phyloP scores from a whole-genome alignment of 2,329 filamentous ascomycete genomes.

The Zasmidium citrigriseum region DNA sequence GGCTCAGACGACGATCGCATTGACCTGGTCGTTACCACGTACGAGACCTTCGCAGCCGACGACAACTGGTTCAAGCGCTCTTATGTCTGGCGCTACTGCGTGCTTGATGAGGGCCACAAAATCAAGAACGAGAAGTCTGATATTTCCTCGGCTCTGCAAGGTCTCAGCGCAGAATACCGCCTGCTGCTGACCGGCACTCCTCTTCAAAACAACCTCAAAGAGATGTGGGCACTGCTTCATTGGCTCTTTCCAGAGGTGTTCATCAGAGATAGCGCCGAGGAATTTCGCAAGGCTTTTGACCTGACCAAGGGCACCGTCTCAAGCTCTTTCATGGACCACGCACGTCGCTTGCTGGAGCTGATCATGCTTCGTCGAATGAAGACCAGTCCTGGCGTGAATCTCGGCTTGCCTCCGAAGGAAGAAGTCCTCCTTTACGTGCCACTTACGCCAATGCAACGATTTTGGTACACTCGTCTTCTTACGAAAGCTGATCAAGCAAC shows the following conservation, averaged over 20 bases:
- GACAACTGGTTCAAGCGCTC: conserved; percentile 52
- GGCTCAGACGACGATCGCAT: conserved; percentile 41
- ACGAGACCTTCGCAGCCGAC: conserved; percentile 50
- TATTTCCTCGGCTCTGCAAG: conserved; percentile 45
- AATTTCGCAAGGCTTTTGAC: conserved; percentile 60
- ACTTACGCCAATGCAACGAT: conserved; percentile 58
- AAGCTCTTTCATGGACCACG: conserved; percentile 54
- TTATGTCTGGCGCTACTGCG: conserved; percentile 55
- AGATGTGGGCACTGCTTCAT: conserved; percentile 59
- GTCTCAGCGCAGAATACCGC: conserved; percentile 50
- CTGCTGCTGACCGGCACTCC: conserved; percentile 58
- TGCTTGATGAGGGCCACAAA: conserved; percentile 57
- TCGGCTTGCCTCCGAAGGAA: conserved; percentile 58
- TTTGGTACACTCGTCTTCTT: conserved; percentile 60
- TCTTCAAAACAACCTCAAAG: conserved; percentile 59
- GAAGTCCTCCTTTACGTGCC: conserved; percentile 61
- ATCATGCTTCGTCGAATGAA: conserved; percentile 64
- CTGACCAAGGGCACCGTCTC: conserved; percentile 57
- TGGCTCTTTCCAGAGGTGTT: conserved; percentile 64
- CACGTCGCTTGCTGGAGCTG: conserved; percentile 55
- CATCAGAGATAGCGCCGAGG: conserved; percentile 48
- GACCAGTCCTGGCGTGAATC: conserved; percentile 53
- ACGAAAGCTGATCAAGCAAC: conserved; percentile 55
- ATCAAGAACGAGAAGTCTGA: conserved; percentile 52
- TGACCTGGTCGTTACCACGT: conserved; percentile 53